Base-by-base conservation (phyloP, 805 yeast genomes). In the Lachancea quebecensis region DNA sequence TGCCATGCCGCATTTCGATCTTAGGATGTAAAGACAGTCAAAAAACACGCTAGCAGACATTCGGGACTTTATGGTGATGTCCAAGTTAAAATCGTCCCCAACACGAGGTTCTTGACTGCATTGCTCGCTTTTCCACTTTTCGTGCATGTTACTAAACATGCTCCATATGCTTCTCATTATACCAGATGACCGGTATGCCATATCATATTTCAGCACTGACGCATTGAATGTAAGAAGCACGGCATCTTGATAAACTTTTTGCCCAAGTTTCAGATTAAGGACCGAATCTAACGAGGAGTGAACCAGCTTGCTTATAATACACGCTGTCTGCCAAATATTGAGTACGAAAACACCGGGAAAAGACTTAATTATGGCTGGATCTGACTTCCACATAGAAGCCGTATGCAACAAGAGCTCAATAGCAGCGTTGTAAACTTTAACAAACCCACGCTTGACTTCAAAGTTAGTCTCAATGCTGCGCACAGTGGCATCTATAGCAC, bases 91-190 rank as follows among this genome's bases (percentile, higher is more conserved):
- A 25, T 64, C 66, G 46, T 38, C 2, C 45, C 41, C 32, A 43
- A 47, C 35, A 69, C 67, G 28, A 67, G 59, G 12, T 62, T 61
- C 9, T 34, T 42, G 29, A 45, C 44, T 12, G 33, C n/a, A 9
- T 21, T 36, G 38, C 66, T 63, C 46, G 60, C 53, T n/a, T 57
- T 64, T 64, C 66, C 66, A 64, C 50, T 75, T 78, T 35, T 77
- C 81, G 51, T 80, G 77, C 53, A 89, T 68, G 4, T 82, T 74
- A 41, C 82, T 77, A 64, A 85, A 85, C 48, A 89, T 71, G 48
- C 84, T 86, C 99, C 99, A 91, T 71, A 89, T 82, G 58, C 89
- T 89, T 57, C 85, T 77, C 93, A 93, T 87, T 48, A 93, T 88
- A 8, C 96, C 96, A 38, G 95, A 81, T 0, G 95, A 85, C 52